A percentile compares a stretch with the other conserved stretches of the same genome.
phyloP scores from a whole-genome alignment of 257 asterid genomes.

The Penstemon eatonii region DNA sequence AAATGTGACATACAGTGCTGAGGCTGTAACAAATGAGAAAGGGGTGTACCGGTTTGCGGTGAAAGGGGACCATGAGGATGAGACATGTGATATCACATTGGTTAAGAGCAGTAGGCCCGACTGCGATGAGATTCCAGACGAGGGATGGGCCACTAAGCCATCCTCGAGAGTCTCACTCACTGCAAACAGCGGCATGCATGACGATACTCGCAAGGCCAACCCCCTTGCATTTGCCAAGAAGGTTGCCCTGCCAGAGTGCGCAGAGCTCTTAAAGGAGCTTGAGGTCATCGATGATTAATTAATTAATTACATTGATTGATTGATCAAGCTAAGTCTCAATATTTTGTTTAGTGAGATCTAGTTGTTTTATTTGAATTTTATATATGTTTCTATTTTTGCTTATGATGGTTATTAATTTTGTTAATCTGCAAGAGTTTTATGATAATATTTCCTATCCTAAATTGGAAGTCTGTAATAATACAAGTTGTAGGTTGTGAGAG shows the following conservation, averaged over 20 bases:
- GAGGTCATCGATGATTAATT: conserved; percentile 1
- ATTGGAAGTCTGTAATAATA: neutral
- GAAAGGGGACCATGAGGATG: conserved; percentile 58
- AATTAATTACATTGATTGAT: neutral
- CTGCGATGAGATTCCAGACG: conserved; percentile 42
- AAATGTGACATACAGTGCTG: conserved; percentile 38
- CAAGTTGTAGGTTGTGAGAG: neutral
- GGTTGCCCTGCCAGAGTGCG: conserved; percentile 24
- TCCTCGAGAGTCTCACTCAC: conserved; percentile 28
- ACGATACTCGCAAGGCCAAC: conserved; percentile 29
- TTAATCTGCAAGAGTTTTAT: too few species aligned
- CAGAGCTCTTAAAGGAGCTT: conserved; percentile 31
- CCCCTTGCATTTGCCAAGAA: conserved; percentile 32
- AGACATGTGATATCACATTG: conserved; percentile 46
- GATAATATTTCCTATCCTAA: neutral
- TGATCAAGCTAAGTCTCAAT: neutral
- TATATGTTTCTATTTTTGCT: neutral
- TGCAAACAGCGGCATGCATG: conserved; percentile 28
- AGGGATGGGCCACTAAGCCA: conserved; percentile 26
- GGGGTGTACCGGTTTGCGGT: conserved; percentile 45
- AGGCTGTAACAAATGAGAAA: conserved; percentile 35
- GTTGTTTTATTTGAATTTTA: neutral
- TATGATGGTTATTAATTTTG: neutral
- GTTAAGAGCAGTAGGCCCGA: conserved; percentile 54
- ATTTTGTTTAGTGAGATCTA: neutral